These are phyloP conservation scores for Cryptococcus hybrid DNA, from an alignment of 1,284 basidiomycete genomes.

Conservation along the genomic window DNA sequence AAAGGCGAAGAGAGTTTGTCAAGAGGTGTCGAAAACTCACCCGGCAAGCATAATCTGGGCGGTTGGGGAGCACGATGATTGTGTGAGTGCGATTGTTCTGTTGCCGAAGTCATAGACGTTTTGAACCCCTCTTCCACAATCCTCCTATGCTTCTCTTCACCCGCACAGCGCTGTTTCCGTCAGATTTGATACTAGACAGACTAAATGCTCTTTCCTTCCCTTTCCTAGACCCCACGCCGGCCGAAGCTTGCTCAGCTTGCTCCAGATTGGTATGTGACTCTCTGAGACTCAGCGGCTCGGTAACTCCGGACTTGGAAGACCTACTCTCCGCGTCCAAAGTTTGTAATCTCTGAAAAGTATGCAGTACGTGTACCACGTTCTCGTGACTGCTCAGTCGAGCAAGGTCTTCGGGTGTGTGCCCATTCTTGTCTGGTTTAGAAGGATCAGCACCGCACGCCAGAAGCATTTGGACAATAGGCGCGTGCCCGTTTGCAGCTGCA, in stretches of 20 bases:
- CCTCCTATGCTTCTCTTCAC: conserved; percentile 27
- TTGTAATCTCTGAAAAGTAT: conserved; percentile 41
- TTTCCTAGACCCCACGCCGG: conserved; percentile 20
- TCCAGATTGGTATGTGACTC: not conserved
- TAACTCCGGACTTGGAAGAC: not conserved
- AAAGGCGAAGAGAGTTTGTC: conserved; percentile 9
- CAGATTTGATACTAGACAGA: conserved; percentile 29
- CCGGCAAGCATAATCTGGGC: conserved; percentile 4
- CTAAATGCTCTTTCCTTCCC: conserved; percentile 40
- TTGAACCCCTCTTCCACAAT: conserved; percentile 14
- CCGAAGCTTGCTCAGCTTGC: not conserved
- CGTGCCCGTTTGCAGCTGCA: conserved; percentile 86
- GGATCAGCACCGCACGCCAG: conserved; percentile 76
- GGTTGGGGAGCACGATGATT: not conserved
- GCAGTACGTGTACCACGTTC: conserved; percentile 48
- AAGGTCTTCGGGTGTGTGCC: conserved; percentile 64
- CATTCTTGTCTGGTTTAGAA: conserved; percentile 78
- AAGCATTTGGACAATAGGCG: conserved; percentile 67
- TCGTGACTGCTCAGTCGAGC: conserved; percentile 52
- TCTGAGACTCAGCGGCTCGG: not conserved
- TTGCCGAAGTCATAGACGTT: not conserved
- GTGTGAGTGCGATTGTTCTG: not conserved
- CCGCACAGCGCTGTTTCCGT: conserved; percentile 15
- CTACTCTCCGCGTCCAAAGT: conserved; percentile 14
- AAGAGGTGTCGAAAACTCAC: not conserved